These are phyloP conservation scores for Anisodus tanguticus DNA, from an alignment of 257 asterid species.

Conservation along the genomic window DNA sequence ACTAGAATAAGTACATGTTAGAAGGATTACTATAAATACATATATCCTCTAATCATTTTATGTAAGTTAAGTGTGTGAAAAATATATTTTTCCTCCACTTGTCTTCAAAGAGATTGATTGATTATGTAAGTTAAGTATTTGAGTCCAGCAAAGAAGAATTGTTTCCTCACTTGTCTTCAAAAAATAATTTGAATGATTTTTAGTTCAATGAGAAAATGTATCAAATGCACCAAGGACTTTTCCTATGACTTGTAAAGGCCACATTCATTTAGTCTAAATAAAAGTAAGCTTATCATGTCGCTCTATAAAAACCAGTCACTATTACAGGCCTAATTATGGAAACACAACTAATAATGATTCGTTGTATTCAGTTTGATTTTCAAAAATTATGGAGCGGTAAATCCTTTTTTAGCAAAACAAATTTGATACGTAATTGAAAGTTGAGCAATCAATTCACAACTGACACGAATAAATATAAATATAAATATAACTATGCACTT, in stretches of 20 bases:
- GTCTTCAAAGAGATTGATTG: too few relatives aligned
- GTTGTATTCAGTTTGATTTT: neutral
- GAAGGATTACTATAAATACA: too few relatives aligned
- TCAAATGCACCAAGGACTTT: neutral
- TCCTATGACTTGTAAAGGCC: neutral
- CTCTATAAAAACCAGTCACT: neutral
- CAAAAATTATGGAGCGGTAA: neutral
- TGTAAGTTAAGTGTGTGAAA: too few relatives aligned
- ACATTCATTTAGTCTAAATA: neutral
- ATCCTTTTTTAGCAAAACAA: neutral
- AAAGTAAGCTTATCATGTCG: neutral
- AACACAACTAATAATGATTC: neutral
- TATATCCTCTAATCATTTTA: too few relatives aligned
- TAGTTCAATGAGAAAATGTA: too few relatives aligned
- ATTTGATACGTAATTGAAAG: constrained; percentile 49
- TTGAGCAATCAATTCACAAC: constrained; percentile 58
- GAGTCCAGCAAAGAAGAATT: too few relatives aligned
- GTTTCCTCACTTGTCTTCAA: too few relatives aligned
- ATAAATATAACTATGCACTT: neutral
- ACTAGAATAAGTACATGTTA: too few relatives aligned
- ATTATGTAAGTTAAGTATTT: too few relatives aligned
- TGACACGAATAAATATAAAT: neutral
- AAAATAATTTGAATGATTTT: too few relatives aligned
- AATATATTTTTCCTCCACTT: too few relatives aligned
- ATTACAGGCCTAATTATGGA: neutral